Evolutionary conservation across 2,329 filamentous ascomycete species (phyloP).

Genomic region (Capronia epimyces): DNA sequence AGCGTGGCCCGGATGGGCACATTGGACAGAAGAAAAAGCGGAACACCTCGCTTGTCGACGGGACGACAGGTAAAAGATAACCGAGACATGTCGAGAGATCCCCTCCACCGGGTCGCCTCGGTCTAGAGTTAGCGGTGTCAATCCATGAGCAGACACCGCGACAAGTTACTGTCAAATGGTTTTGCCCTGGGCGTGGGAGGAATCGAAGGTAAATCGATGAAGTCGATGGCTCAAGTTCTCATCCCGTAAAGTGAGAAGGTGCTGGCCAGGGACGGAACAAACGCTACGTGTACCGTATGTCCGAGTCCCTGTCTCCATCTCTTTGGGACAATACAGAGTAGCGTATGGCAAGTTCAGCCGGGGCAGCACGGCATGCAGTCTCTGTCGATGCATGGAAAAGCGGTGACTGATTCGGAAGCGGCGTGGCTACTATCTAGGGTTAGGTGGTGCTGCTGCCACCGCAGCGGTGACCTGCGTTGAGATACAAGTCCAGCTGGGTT

Average conservation of each 20-base stretch:
- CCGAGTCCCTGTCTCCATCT: not conserved
- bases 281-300: not conserved
- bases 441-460: too few species aligned
- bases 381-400: not conserved
- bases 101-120: not conserved
- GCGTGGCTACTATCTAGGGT: too few species aligned
- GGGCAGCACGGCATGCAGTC: not conserved
- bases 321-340: not conserved
- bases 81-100: not conserved
- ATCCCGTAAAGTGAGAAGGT: not conserved
- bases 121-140: not conserved
- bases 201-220: not conserved
- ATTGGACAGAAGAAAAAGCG: not conserved
- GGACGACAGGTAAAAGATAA: not conserved
- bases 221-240: too few species aligned
- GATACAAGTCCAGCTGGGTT: not conserved
- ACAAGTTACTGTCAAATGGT: not conserved
- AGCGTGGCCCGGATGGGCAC: not conserved
- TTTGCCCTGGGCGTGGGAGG: not conserved
- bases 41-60: not conserved
- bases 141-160: not conserved
- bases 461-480: not conserved
- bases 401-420: not conserved
- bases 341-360: not conserved
- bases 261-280: not conserved